Evolutionary conservation across 305 asterid genomes (phyloP), one percentile per base, ranked within the genome.

Genomic region (Fraxinus albicans): DNA sequence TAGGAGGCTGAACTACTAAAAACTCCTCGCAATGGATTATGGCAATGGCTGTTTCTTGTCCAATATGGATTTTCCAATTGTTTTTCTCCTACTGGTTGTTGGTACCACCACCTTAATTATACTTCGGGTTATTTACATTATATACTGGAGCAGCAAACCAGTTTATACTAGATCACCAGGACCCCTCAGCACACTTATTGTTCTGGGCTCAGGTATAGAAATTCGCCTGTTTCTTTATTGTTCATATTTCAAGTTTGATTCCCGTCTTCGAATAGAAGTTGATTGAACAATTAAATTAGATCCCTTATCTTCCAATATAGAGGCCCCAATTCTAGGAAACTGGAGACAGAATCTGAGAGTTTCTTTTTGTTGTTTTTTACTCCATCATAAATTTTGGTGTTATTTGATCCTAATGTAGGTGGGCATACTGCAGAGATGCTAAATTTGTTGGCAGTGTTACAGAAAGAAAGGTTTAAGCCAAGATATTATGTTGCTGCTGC

Each of bases 391-490:
- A 17, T 53, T 53, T 53, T 53, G 23, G 23, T 55, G 65, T 65
- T 47, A 13, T 65, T 44, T 83, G 80, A 69, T 84, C 87, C 1
- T 77, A 31, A 77, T 87, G 73, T 81, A 95, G 99, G 98, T 78
- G 99, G 99, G 34, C 99, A 96, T 89, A 94, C 99, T 2, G 98
- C 99, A 2, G 99, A 96, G 88, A 94, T 96, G 99, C 73, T 96
- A 84, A 91, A 93, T 81, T 86, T 96, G 79, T 89, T 96, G 35
- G 84, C 86, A 72, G 36, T 67, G n/a, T 67, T 67, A 10, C 74
- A 67, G 35, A 67, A 67, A 67, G 74, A 67, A 25, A 67, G 87
- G 88, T 91, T 94, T 84, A 86, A 86, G 85, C 94, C 97, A 1
- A 92, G 98, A 77, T 90, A 89, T 83, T 96, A 93, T 83, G 84